A percentile compares a stretch with the other conserved stretches of the same genome.
These are phyloP conservation scores for Diaporthe caulivora DNA, from an alignment of 2,329 filamentous ascomycete genomes.

Conservation along the genomic window DNA sequence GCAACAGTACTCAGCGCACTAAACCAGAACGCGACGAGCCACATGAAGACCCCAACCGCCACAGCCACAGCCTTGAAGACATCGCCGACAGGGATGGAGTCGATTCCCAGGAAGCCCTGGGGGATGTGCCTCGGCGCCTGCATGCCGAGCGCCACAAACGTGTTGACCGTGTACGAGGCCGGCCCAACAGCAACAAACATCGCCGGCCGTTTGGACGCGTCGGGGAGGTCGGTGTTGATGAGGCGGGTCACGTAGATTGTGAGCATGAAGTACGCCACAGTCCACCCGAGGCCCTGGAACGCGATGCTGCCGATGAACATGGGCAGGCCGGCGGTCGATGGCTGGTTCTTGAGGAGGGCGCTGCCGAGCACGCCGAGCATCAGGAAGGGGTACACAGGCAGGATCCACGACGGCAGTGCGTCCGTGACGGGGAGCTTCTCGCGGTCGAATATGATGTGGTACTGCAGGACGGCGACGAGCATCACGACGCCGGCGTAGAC, in stretches of 20 bases:
- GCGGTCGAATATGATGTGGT: slow-evolving; percentile 46
- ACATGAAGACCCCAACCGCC: slow-evolving; percentile 61
- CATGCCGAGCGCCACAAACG: slow-evolving; percentile 62
- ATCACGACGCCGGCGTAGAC: slow-evolving; percentile 57
- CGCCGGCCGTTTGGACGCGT: slow-evolving; percentile 60
- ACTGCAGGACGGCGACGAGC: slow-evolving; percentile 48
- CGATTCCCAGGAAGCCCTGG: slow-evolving; percentile 44
- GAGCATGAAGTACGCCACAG: slow-evolving; percentile 65
- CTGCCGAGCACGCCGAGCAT: slow-evolving; percentile 65
- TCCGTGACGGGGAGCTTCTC: slow-evolving; percentile 59
- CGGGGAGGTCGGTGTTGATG: slow-evolving; percentile 62
- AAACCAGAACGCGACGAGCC: slow-evolving; percentile 67
- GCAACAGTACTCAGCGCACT: slow-evolving; percentile 57
- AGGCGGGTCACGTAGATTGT: slow-evolving; percentile 63
- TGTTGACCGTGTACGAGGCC: slow-evolving; percentile 57
- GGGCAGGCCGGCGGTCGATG: slow-evolving; percentile 57
- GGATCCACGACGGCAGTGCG: slow-evolving; percentile 67
- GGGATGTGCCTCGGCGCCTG: slow-evolving; percentile 43
- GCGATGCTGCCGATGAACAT: slow-evolving; percentile 64
- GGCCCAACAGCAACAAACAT: slow-evolving; percentile 69
- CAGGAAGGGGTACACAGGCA: slow-evolving; percentile 68
- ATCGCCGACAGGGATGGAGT: slow-evolving; percentile 45
- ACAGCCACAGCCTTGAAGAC: slow-evolving; percentile 60
- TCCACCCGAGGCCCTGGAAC: slow-evolving; percentile 66
- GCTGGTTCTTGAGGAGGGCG: slow-evolving; percentile 60